Percentiles rank a stretch among this genome's conserved stretches.
phyloP scores from a whole-genome alignment of 2,329 filamentous ascomycete species.

The Colletotrichum sp. region DNA sequence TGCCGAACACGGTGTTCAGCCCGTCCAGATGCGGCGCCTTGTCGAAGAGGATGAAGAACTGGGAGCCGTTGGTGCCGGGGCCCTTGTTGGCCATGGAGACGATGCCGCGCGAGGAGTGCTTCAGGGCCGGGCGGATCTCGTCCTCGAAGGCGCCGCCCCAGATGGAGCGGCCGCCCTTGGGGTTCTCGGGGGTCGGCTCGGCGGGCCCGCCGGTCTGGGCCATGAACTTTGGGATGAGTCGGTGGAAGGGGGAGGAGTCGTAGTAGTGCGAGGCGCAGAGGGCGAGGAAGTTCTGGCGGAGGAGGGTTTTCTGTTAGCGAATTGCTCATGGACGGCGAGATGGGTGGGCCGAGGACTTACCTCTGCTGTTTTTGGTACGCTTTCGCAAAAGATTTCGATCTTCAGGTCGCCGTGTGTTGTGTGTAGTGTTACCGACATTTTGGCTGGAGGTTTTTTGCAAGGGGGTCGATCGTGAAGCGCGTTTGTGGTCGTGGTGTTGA shows the following conservation, averaged over 20 bases:
- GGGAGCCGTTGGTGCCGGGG: constrained; percentile 74
- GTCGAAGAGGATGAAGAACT: constrained; percentile 83
- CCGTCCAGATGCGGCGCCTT: constrained; percentile 82
- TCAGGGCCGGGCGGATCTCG: constrained; percentile 75
- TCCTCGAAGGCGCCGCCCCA: constrained; percentile 79
- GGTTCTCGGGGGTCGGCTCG: constrained; percentile 58
- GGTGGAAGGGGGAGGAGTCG: constrained; percentile 77
- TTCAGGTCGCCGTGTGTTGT: constrained; percentile 91
- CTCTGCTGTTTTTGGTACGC: constrained; percentile 90
- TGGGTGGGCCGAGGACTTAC: constrained; percentile 42
- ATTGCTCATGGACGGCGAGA: not conserved
- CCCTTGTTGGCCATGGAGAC: constrained; percentile 84
- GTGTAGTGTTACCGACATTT: constrained; percentile 77
- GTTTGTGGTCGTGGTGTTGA: not conserved
- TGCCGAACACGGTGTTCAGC: constrained; percentile 84
- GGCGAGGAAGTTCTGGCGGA: constrained; percentile 79
- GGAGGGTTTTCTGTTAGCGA: constrained; percentile 12
- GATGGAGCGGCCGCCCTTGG: constrained; percentile 75
- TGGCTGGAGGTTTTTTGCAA: not conserved
- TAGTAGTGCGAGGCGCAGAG: constrained; percentile 84
- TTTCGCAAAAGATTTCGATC: constrained; percentile 94
- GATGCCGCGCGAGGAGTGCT: constrained; percentile 72
- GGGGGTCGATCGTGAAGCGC: not conserved
- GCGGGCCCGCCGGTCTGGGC: constrained; percentile 74
- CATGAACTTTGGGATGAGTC: constrained; percentile 83